These are phyloP conservation scores for Globisporangium rhizosaccharum DNA, from an alignment of 352 stramenopile species.

Conservation along the genomic window DNA sequence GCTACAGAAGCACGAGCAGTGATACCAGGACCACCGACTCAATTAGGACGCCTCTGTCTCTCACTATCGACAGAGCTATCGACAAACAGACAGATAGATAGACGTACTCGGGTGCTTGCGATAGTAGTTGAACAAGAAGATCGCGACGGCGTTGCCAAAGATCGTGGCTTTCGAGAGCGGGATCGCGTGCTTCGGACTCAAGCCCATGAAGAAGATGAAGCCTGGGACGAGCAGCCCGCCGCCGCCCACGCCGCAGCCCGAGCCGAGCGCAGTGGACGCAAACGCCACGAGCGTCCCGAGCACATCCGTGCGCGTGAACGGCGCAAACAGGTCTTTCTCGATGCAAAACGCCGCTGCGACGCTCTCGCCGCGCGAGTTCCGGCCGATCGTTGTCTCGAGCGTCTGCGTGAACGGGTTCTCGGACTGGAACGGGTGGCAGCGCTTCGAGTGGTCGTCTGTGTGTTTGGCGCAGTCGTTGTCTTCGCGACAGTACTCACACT, in stretches of 20 bases:
- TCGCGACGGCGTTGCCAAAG: conserved; percentile 94
- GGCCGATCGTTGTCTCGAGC: conserved; percentile 25
- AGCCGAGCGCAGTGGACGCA: conserved; percentile 84
- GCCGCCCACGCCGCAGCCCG: conserved; percentile 89
- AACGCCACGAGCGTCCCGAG: conserved; percentile 68
- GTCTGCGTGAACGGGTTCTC: conserved; percentile 28
- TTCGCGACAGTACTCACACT: conserved; percentile 64
- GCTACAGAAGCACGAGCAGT: conserved; percentile 14
- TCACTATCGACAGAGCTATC: no score
- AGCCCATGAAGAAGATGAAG: conserved; percentile 94
- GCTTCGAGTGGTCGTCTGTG: conserved; percentile 42
- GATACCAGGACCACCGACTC: no score
- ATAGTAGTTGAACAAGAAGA: conserved; percentile 91
- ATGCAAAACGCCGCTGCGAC: conserved; percentile 59
- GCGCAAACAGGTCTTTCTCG: conserved; percentile 77
- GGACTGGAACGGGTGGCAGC: conserved; percentile 44
- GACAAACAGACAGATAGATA: no score
- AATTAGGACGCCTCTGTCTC: background rate
- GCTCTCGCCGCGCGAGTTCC: conserved; percentile 23
- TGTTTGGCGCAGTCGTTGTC: conserved; percentile 51
- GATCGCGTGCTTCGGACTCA: conserved; percentile 95
- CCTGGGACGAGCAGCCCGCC: conserved; percentile 96
- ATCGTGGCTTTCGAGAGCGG: conserved; percentile 96
- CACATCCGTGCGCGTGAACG: conserved; percentile 66
- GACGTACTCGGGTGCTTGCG: conserved; percentile 90